A percentile compares a stretch with the other conserved stretches of the same genome.
Evolutionary conservation across 768 basidiomycete species (phyloP).

Genomic region (Sporobolomyces pararoseus): DNA sequence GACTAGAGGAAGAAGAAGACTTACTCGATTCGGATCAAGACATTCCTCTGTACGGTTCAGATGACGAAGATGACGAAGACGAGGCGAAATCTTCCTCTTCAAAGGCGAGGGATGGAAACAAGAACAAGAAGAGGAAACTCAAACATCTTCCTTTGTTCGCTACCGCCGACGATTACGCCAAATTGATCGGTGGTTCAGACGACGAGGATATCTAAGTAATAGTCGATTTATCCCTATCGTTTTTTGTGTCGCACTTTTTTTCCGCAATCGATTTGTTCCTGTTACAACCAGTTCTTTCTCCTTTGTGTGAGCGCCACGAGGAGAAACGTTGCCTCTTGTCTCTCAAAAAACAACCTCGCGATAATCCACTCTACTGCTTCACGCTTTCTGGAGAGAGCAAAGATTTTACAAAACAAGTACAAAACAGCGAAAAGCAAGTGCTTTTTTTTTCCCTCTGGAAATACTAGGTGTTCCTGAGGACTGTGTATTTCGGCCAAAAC

Average conservation of each 20-base stretch:
- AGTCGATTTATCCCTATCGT: not conserved
- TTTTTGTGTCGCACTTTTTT: not conserved
- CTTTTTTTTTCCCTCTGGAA: no score
- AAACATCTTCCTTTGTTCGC: constrained; percentile 45
- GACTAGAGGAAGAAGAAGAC: constrained; percentile 42
- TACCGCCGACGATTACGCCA: constrained; percentile 44
- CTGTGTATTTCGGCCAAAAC: constrained; percentile 19
- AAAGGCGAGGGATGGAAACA: not conserved
- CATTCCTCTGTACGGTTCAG: constrained; percentile 16
- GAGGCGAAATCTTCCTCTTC: not conserved
- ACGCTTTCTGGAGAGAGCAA: no score
- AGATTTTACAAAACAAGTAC: no score
- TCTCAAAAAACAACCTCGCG: no score
- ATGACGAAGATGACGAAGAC: not conserved
- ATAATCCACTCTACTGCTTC: no score
- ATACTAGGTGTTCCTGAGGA: constrained; percentile 42
- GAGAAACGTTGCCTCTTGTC: no score
- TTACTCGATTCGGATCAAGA: constrained; percentile 37
- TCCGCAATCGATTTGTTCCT: not conserved
- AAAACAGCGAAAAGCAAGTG: not conserved
- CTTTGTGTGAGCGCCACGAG: no score
- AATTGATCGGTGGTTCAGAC: constrained; percentile 38
- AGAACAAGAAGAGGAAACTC: constrained; percentile 42
- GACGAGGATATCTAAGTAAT: constrained; percentile 34
- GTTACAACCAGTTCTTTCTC: no score